Percentiles rank a stretch among this genome's conserved stretches.
phyloP scores from a whole-genome alignment of 495 filamentous ascomycete species.

The Wilcoxina mikolae region DNA sequence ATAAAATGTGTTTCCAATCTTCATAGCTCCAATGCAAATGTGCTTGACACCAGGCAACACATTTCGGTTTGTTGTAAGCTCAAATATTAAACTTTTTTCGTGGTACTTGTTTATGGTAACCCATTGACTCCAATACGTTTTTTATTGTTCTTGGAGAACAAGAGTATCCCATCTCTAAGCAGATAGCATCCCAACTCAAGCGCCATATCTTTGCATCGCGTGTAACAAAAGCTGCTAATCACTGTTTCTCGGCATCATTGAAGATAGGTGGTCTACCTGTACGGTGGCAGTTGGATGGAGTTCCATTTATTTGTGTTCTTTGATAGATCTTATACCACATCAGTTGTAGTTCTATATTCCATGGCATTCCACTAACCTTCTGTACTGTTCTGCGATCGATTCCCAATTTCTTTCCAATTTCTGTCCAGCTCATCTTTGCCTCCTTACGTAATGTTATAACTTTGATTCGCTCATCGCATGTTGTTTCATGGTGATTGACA shows the following conservation, averaged over 20 bases:
- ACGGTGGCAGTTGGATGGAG: background rate
- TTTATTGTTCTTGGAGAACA: background rate
- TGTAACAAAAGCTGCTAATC: slow-evolving; percentile 1
- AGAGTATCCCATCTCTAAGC: slow-evolving; percentile 3
- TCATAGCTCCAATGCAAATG: slow-evolving; percentile 12
- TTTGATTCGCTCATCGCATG: slow-evolving; percentile 2
- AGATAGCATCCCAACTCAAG: slow-evolving; percentile 12
- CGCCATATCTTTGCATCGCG: background rate
- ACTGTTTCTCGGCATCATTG: background rate
- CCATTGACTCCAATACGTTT: slow-evolving; percentile 7
- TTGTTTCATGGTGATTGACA: slow-evolving; percentile 14
- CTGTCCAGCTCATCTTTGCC: background rate
- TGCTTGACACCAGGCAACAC: slow-evolving; percentile 9
- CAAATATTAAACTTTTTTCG: slow-evolving; percentile 3
- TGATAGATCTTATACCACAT: slow-evolving; percentile 12
- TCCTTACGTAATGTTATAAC: slow-evolving; percentile 2
- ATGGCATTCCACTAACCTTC: background rate
- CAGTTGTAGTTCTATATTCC: too few species aligned
- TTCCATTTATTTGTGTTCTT: background rate
- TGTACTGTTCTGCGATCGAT: background rate
- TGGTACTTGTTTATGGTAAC: slow-evolving; percentile 7
- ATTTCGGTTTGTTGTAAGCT: background rate
- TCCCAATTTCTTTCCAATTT: background rate
- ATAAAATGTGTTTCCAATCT: slow-evolving; percentile 10
- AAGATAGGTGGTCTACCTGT: slow-evolving; percentile 1